Evolutionary conservation across 202 grass and related monocot genomes (phyloP), one percentile per base, ranked within the genome.

Genomic region (Hordeum pubiflorum): DNA sequence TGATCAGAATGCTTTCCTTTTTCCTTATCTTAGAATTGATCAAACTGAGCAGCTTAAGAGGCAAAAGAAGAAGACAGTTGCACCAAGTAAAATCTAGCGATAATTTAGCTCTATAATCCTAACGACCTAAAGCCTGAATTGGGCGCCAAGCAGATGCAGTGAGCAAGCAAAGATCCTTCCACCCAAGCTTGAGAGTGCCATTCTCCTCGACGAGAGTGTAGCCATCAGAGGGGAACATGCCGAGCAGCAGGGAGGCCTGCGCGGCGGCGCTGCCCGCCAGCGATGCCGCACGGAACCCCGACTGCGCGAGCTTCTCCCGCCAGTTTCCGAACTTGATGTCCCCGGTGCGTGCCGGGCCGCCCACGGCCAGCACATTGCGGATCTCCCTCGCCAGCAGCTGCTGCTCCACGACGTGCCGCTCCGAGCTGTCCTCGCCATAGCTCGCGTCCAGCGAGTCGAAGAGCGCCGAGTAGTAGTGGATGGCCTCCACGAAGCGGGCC

Each of bases 401-500:
- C 75, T 96, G 93, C 93, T 96, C 93, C 23, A 96, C 89, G 32
- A 92, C 61, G 33, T 96, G 89, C 80, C 93, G 81, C 73, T 96
- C 93, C 22, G 73, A 85, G 83, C 83, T 96, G 79, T 96, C 89
- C 73, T 96, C 93, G 57, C 83, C 33, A 81, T 96, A 96, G 84
- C 93, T 96, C 20, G 89, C 93, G 5, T 90, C 93, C n/a, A 96
- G 87, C 24, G 93, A 96, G 85, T 98, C 95, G 80, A 98, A 98
- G 55, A 98, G 88, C 14, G 95, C 95, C 2, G 95, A 98, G 86
- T 98, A 98, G 89, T 98, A 98, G 88, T 98, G 95, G 75, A 98
- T 98, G 4, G 95, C 95, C 82, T 98, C 95, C 33, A 98, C 95
- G 73, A 98, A 98, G 11, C 92, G 92, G 10, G 86, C 90, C 69